Base-by-base conservation (phyloP, 2,329 filamentous ascomycete genomes). In the Colletotrichum navitas region DNA sequence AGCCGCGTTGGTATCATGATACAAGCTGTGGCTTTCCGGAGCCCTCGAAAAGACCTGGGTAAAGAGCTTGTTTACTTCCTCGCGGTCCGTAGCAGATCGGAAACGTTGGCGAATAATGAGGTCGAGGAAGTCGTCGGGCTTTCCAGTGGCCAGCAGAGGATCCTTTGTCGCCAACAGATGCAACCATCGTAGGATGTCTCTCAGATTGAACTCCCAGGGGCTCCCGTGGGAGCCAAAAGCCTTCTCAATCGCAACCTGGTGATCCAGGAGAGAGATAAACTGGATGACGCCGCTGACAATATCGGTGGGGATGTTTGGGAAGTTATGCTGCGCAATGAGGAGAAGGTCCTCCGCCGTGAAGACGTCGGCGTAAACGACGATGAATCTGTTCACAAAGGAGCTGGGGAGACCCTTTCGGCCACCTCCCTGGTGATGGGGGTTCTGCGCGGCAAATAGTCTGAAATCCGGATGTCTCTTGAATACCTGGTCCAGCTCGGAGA, bases 381-480 rank as follows among this genome's bases (percentile, higher is more conserved):
- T 96, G 80, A 99, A 99, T 56, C 97, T 93, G 80, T 99, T 98
- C 73, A 99, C 96, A 77, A 99, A 99, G 1, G 96, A 98, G 68
- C 93, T 93, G 1, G 96, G 96, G 45, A 99, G 85, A 49, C 96
- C 96, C 81, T 99, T 99, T 76, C 96, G 90, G 12, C 96, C 96
- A 74, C 96, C 95, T 68, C 96, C 96, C 82, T 99, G 96, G 77
- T 98, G 94, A 81, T 99, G 96, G 11, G 96, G 96, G 79, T 99
- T 99, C 80, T 99, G 96, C 0, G 96, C 95, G 18, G 97, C 96
- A 78, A 99, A 99, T 0, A 99, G 89, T n/a, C 93, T 91, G 81
- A 99, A 99, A 74, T 95, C 86, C 0, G 92, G 91, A 79, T 99
- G 95, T 32, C 94, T 91, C 76, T 92, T 92, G 82, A 99, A 99